phyloP scores from a whole-genome alignment of 441 rosid genomes.

The Lepidium campestre region DNA sequence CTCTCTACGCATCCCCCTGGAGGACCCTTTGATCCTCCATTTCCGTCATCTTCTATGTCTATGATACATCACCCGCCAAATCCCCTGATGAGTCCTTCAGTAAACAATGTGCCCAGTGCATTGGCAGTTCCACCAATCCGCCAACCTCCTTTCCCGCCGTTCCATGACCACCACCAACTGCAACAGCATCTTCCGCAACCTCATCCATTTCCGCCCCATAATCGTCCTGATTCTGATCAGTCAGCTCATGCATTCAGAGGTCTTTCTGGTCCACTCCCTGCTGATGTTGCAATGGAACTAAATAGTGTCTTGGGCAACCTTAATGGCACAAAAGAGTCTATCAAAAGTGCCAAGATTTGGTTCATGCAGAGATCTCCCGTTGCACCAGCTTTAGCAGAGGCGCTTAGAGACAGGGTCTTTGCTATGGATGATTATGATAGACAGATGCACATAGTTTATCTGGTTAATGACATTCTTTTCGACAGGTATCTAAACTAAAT shows the following conservation, averaged over 20 bases:
- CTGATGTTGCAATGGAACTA: constrained; percentile 85
- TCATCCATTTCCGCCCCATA: constrained; percentile 47
- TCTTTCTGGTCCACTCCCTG: constrained; percentile 77
- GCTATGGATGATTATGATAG: constrained; percentile 85
- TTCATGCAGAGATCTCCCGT: constrained; percentile 96
- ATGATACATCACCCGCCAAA: constrained; percentile 68
- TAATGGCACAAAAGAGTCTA: constrained; percentile 96
- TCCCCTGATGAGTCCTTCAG: constrained; percentile 58
- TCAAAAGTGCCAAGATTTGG: constrained; percentile 96
- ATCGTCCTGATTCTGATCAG: constrained; percentile 74
- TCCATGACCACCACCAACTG: constrained; percentile 69
- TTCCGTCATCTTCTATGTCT: constrained; percentile 50
- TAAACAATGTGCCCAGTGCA: constrained; percentile 39
- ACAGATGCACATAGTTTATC: constrained; percentile 86
- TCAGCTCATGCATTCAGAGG: constrained; percentile 58
- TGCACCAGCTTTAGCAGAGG: constrained; percentile 90
- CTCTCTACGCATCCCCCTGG: constrained; percentile 54
- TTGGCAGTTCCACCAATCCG: constrained; percentile 61
- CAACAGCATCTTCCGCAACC: constrained; percentile 60
- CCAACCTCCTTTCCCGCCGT: constrained; percentile 70
- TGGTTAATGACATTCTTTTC: constrained; percentile 93
- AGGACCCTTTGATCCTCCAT: constrained; percentile 57
- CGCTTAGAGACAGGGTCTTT: constrained; percentile 75
- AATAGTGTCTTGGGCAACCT: constrained; percentile 63
- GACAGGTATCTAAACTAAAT: constrained; percentile 57